These are phyloP conservation scores for Scolecobasidium constrictum DNA, from an alignment of 2,329 filamentous ascomycete species.

Conservation along the genomic window DNA sequence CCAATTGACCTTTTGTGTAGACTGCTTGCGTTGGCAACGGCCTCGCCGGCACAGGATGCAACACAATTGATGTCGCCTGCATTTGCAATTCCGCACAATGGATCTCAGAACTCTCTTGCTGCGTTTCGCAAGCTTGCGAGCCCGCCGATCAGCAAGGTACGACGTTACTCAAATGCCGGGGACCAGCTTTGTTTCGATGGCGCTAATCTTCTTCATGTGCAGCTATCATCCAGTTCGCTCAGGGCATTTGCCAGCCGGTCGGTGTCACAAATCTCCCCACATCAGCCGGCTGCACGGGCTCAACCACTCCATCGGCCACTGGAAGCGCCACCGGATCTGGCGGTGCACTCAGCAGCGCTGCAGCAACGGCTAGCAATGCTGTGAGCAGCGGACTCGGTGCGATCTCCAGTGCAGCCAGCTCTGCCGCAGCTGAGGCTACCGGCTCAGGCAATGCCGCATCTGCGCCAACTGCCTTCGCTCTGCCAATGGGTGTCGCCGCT, in stretches of 20 bases:
- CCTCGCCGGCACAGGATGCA: conserved; percentile 21
- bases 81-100: conserved; percentile 28
- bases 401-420: conserved; percentile 12
- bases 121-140: conserved; percentile 25
- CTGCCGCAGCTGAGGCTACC: conserved; percentile 8
- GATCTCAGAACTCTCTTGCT: conserved; percentile 29
- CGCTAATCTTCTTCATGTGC: too few species aligned
- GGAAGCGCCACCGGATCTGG: not conserved
- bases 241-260: conserved; percentile 26
- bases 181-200: too few species aligned
- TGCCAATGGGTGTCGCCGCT: conserved; percentile 1
- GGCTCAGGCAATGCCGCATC: not conserved
- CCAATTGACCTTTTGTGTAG: not conserved
- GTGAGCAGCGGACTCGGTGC: conserved; percentile 10
- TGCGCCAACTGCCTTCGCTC: not conserved
- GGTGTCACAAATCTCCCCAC: conserved; percentile 27
- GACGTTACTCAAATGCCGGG: too few species aligned
- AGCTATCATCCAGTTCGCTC: conserved; percentile 32
- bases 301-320: conserved; percentile 9
- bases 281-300: conserved; percentile 12
- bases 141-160: conserved; percentile 22
- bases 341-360: conserved; percentile 1
- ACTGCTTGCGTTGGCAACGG: conserved; percentile 24
- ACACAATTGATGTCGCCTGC: conserved; percentile 27
- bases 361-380: not conserved